Evolutionary conservation across 2,329 filamentous ascomycete genomes (phyloP), one percentile per base, ranked within the genome.

Genomic region (Trichophyton simii): DNA sequence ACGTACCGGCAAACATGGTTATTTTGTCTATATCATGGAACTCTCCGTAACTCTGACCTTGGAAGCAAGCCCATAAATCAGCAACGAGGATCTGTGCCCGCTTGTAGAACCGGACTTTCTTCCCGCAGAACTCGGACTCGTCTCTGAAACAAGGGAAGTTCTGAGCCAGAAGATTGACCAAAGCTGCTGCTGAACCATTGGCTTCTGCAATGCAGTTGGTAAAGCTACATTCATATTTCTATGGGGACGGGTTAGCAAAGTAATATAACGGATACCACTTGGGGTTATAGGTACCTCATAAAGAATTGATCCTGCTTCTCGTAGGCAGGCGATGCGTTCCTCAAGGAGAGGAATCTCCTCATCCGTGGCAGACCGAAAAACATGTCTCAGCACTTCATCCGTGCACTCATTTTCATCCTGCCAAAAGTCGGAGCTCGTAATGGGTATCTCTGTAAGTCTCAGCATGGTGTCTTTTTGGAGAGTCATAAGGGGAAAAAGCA

Each of bases 1-100:
- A 9, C 67, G 50, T 73, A 81, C 81, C 82, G 70, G 94, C 91
- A 78, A 99, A 99, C 87, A 97, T 97, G 63, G 94, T 99, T 68
- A 99, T 87, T 72, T 91, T 90, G 75, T 94, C 87, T 68, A 99
- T 96, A 71, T 99, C 94, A 62, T 84, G 72, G 73, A 99, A 99
- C 31, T 82, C 78, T 36, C 94, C 95, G 69, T 86, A 91, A 28
- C 82, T 80, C 66, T 87, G 79, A 54, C 90, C 91, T 60, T 92
- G 84, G 72, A 97, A 97, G 65, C 91, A 95, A 3, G 94, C 95
- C 95, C 95, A 99, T 0, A 97, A 72, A 72, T 99, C 94, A 22
- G 95, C 95, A 1, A 95, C 91, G 20, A 97, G 82, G 63, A 99
- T 99, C 74, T 99, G 94, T 1, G 94, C 91, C 9, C 95, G 85